Conservation (phyloP, 2,329 filamentous ascomycete genomes). For the Epichloe aotearoae region DNA sequence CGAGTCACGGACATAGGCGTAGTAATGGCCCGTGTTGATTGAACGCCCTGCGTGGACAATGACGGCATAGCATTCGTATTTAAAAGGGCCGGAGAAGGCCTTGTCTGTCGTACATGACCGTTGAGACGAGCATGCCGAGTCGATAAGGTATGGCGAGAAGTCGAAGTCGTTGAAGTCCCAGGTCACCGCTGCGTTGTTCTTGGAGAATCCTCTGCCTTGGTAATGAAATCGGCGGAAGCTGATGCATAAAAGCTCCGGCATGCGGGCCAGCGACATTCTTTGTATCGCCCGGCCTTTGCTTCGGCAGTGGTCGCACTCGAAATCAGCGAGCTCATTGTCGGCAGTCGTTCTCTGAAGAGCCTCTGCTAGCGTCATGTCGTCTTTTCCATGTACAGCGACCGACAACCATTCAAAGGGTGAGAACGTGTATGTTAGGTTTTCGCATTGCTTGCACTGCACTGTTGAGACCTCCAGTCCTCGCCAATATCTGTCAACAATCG, state of each 20-base stretch:
- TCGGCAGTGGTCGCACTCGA: constrained; percentile 65
- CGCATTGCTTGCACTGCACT: constrained; percentile 50
- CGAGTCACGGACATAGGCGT: constrained; percentile 51
- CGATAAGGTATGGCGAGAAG: constrained; percentile 31
- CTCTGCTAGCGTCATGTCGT: constrained; percentile 34
- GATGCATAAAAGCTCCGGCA: constrained; percentile 67
- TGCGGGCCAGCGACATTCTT: constrained; percentile 59
- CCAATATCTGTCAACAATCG: constrained; percentile 70
- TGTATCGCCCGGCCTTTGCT: constrained; percentile 54
- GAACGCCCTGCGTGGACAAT: constrained; percentile 60
- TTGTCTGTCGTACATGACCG: constrained; percentile 18
- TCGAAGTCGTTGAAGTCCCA: constrained; percentile 65
- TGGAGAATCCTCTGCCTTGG: constrained; percentile 31
- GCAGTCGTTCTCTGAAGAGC: constrained; percentile 58
- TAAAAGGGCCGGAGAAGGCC: constrained; percentile 42
- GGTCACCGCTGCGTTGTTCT: constrained; percentile 57
- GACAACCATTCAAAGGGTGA: constrained; percentile 41
- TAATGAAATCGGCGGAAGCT: constrained; percentile 51
- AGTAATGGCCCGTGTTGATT: constrained; percentile 67
- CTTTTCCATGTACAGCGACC: constrained; percentile 23
- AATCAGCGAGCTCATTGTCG: constrained; percentile 53
- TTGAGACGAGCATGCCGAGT: constrained; percentile 12
- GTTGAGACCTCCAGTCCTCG: constrained; percentile 62
- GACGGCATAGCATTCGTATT: constrained; percentile 79
- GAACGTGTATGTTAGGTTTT: constrained; percentile 33